Conservation (phyloP, 108 stramenopile species). For the Nitzschia palea region DNA sequence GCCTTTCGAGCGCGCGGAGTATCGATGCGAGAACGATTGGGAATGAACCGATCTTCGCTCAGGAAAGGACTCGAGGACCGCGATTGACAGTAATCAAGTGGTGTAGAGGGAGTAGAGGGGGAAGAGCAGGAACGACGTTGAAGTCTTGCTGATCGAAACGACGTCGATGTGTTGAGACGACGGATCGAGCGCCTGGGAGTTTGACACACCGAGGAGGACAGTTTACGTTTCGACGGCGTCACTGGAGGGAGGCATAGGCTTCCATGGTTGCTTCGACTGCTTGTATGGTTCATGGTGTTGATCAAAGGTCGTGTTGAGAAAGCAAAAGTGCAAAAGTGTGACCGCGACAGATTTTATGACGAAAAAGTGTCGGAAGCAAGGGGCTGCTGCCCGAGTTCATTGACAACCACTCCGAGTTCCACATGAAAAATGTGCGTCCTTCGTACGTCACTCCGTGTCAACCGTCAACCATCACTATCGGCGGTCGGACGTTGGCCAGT, state of each 20-base stretch:
- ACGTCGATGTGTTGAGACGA: neutral
- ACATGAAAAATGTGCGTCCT: too few species aligned
- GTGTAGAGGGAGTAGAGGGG: too few species aligned
- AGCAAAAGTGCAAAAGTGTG: too few species aligned
- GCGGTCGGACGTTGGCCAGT: too few species aligned
- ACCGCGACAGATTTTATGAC: too few species aligned
- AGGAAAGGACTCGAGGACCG: neutral
- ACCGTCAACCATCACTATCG: too few species aligned
- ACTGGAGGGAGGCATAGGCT: neutral
- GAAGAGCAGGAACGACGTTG: neutral
- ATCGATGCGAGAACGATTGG: constrained; percentile 3
- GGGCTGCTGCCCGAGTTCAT: too few species aligned
- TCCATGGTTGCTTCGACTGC: neutral
- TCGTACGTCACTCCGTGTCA: too few species aligned
- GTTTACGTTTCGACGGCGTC: neutral
- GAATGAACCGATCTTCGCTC: neutral
- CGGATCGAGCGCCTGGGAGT: neutral
- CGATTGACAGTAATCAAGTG: neutral
- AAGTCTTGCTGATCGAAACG: neutral
- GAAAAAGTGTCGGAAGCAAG: too few species aligned
- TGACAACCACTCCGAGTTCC: too few species aligned
- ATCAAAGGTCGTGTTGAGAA: too few species aligned
- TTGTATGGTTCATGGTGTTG: neutral
- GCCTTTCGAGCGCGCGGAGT: neutral
- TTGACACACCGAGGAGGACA: neutral